Base-by-base conservation (phyloP, 1,284 basidiomycete genomes). In the Austroboletus rostrupii region DNA sequence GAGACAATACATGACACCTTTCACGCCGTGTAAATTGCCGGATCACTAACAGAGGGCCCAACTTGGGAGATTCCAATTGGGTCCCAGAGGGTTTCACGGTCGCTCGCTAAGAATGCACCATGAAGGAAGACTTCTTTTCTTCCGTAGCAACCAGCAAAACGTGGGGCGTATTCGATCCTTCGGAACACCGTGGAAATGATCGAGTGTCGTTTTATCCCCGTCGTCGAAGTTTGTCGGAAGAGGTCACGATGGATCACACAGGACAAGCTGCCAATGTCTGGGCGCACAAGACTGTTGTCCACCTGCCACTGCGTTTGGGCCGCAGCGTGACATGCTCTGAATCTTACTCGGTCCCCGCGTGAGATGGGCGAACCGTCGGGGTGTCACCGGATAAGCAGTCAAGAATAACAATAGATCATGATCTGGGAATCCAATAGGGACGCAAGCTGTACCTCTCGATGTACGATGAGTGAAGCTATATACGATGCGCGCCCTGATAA, bases 401-500 rank as follows among this genome's bases (percentile, higher is more conserved):
- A 38, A 49, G 46, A 44, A 52, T 48, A 50, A 53, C 47, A 64
- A 61, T 49, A 53, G 49, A 64, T 53, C 48, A 56, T 54, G 39
- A 62, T 56, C 60, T 60, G 54, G 54, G 53, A 61, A 59, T 61
- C 63, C 62, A 63, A 66, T 64, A 65, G 63, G 60, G 56, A 65
- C 62, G 53, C 49, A 35, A 56, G 61, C 49, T 53, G 62, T 63
- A 49, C 52, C 49, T 54, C 59, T 60, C 49, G 53, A 59, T 53
- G 61, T 50, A 52, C 51, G 46, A 64, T 67, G 62, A 60, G 64
- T 68, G 68, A 68, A 68, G 61, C 62, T 67, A 67, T 70, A 63
- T 65, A 58, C 58, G 67, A 64, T 55, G 57, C 47, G 53, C 56
- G 55, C 56, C 60, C 63, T 61, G 73, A 74, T 73, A 73, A 73